Percentiles rank a stretch among this genome's conserved stretches.
Conservation (phyloP, 2,329 filamentous ascomycete species). For the Botrytis paeoniae region DNA sequence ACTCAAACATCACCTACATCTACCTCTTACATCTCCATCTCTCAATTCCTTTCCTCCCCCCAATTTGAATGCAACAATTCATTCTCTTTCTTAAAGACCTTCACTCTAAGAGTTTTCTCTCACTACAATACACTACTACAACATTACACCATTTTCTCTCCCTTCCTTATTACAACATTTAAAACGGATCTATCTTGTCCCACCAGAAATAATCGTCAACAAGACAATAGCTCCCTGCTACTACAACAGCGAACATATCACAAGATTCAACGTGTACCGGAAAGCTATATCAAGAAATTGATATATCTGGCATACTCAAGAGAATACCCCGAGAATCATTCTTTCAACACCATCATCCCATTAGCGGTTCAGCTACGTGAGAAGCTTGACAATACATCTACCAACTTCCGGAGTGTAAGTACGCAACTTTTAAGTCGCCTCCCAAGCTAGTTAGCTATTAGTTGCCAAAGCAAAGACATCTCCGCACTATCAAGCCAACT, state of each 20-base stretch:
- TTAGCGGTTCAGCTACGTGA: neutral
- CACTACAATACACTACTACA: neutral
- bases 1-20: neutral
- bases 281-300: neutral
- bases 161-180: neutral
- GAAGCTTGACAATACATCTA: neutral
- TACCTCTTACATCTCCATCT: neutral
- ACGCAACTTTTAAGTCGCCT: neutral
- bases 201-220: neutral
- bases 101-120: neutral
- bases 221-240: neutral
- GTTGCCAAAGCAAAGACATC: neutral
- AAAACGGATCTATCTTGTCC: neutral
- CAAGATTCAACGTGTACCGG: neutral
- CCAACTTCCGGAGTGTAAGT: neutral
- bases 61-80: neutral
- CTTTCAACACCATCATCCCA: neutral
- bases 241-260: neutral
- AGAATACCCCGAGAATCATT: neutral
- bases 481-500: conserved; percentile 8
- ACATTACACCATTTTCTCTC: neutral
- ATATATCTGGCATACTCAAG: neutral
- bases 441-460: neutral
- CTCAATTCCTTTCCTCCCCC: neutral
- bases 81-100: neutral